Evolutionary conservation across 106 monocot species (phyloP).

Genomic region (Iris macrosiphon): DNA sequence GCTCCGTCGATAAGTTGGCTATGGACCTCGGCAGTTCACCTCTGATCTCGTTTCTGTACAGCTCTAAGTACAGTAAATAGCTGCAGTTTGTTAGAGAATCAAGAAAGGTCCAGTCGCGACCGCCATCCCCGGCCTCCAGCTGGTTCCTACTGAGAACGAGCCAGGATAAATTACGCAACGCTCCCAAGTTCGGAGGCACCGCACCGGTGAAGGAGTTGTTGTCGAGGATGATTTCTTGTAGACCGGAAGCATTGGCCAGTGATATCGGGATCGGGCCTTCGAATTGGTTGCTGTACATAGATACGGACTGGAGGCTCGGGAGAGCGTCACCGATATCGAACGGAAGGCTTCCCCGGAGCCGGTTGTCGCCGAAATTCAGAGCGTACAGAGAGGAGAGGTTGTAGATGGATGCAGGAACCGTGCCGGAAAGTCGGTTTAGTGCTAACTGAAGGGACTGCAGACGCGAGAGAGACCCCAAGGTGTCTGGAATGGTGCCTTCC

Average conservation of each 20-base stretch:
- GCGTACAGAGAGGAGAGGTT: conserved; percentile 8
- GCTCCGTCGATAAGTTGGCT: conserved; percentile 14
- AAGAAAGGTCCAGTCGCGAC: conserved; percentile 22
- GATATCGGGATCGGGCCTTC: conserved; percentile 32
- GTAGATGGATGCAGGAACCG: conserved; percentile 10
- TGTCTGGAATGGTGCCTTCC: not conserved
- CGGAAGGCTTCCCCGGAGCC: conserved; percentile 15
- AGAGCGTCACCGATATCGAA: conserved; percentile 12
- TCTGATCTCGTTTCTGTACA: conserved; percentile 5
- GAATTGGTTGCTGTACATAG: conserved; percentile 17
- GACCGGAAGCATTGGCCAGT: conserved; percentile 1
- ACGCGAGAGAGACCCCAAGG: not conserved
- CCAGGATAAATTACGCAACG: not conserved
- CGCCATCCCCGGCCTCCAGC: conserved; percentile 8
- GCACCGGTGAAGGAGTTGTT: conserved; percentile 16
- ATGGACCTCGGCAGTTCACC: conserved; percentile 13
- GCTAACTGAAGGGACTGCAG: not conserved
- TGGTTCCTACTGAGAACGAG: conserved; percentile 10
- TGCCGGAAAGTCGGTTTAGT: not conserved
- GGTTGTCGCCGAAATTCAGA: conserved; percentile 18
- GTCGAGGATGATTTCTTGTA: not conserved
- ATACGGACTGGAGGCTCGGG: conserved; percentile 13
- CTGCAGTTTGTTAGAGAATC: conserved; percentile 20
- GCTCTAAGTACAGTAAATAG: not conserved
- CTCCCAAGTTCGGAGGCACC: conserved; percentile 22